Conservation (phyloP, 805 yeast species). For the Ogataea allantospora region DNA sequence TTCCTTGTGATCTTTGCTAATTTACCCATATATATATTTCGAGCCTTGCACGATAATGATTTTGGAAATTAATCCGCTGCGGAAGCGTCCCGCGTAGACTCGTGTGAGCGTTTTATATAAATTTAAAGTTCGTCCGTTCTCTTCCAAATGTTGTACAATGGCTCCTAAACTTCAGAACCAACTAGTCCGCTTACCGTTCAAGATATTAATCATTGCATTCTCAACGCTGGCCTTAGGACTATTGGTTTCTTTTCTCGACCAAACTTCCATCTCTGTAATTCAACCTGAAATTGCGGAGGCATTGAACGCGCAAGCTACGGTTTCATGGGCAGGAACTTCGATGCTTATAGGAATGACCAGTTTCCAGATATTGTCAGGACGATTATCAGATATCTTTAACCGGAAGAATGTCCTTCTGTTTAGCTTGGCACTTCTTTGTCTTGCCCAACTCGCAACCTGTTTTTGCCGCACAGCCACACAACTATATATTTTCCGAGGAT, state of each 20-base stretch:
- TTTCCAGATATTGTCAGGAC: conserved; percentile 52
- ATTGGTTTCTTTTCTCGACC: conserved; percentile 47
- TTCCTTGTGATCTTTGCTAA: too few species aligned
- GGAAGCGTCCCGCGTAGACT: conserved; percentile 6
- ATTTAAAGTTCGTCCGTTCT: background rate
- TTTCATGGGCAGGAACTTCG: conserved; percentile 62
- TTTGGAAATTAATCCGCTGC: background rate
- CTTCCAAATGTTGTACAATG: background rate
- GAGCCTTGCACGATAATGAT: too few species aligned
- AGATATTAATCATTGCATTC: conserved; percentile 38
- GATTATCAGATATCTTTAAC: conserved; percentile 56
- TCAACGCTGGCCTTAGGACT: conserved; percentile 39
- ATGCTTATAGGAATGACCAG: conserved; percentile 48
- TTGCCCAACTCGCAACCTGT: conserved; percentile 50
- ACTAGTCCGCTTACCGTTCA: conserved; percentile 39
- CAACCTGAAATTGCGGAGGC: conserved; percentile 48
- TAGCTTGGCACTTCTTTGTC: conserved; percentile 38
- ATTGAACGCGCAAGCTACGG: conserved; percentile 41
- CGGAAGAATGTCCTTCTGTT: conserved; percentile 44
- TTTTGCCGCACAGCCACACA: conserved; percentile 48
- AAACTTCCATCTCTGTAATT: conserved; percentile 47
- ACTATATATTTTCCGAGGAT: conserved; percentile 50
- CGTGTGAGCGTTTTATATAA: conserved; percentile 1
- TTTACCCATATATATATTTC: too few species aligned
- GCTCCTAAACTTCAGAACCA: conserved; percentile 35